Percentiles rank a stretch among this genome's conserved stretches.
phyloP scores from a whole-genome alignment of 768 basidiomycete genomes.

The Phanerochaete carnosa region DNA sequence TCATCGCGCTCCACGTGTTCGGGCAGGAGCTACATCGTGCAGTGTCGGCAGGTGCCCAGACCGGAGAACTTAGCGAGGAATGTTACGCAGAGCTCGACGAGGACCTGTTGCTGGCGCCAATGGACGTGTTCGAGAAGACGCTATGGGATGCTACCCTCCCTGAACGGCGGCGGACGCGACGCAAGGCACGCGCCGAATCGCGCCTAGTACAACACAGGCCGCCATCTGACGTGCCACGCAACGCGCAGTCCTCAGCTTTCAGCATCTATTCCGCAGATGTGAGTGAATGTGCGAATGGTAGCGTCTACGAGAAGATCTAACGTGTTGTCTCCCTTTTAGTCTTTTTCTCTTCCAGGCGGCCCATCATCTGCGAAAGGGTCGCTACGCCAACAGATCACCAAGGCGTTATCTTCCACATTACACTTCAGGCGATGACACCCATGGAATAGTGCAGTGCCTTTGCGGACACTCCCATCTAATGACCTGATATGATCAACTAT shows the following conservation, averaged over 20 bases:
- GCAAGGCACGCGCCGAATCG: background rate
- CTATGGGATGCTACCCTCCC: constrained; percentile 1
- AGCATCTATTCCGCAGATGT: constrained; percentile 9
- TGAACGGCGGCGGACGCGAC: background rate
- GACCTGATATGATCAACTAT: background rate
- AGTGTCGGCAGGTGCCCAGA: background rate
- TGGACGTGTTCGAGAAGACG: constrained; percentile 1
- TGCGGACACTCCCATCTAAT: background rate
- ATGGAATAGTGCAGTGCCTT: background rate
- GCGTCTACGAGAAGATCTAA: background rate
- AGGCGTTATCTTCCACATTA: background rate
- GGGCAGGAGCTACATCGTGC: constrained; percentile 2
- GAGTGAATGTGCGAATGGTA: background rate
- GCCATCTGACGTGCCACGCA: constrained; percentile 2
- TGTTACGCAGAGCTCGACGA: constrained; percentile 1
- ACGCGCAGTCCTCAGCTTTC: background rate
- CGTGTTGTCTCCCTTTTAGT: background rate
- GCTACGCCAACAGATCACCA: constrained; percentile 2
- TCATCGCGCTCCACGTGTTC: background rate
- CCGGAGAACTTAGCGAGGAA: background rate
- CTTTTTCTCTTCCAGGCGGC: background rate
- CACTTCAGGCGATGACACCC: background rate
- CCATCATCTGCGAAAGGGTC: background rate
- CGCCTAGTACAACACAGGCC: background rate
- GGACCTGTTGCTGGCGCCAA: constrained; percentile 3